phyloP scores from a whole-genome alignment of 345 rosid species.

The Brassica cretica region DNA sequence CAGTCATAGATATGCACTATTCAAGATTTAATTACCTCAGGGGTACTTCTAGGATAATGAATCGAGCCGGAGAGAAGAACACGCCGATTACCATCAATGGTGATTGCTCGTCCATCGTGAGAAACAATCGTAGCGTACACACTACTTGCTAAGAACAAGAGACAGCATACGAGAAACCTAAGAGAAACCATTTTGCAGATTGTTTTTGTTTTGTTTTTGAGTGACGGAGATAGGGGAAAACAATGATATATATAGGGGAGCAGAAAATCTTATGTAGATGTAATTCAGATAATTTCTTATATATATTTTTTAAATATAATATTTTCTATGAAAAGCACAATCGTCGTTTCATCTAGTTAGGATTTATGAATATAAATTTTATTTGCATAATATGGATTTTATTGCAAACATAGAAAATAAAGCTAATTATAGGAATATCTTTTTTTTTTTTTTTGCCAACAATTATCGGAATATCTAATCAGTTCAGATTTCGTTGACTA shows the following conservation, averaged over 20 bases:
- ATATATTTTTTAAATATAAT: background rate
- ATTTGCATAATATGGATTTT: background rate
- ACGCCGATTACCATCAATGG: conserved; percentile 52
- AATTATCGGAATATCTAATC: background rate
- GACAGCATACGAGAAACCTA: background rate
- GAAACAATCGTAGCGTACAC: conserved; percentile 28
- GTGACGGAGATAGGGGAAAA: background rate
- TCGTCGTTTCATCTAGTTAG: background rate
- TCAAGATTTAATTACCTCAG: conserved; percentile 33
- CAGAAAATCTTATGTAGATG: background rate
- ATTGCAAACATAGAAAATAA: background rate
- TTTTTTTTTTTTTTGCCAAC: no score
- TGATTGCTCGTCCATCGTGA: conserved; percentile 46
- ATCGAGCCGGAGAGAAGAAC: conserved; percentile 50
- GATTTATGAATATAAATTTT: no score
- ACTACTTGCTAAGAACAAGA: conserved; percentile 5
- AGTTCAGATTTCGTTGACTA: background rate
- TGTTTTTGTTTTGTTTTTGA: background rate
- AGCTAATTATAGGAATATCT: background rate
- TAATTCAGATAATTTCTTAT: background rate
- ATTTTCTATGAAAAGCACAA: background rate
- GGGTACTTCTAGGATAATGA: conserved; percentile 57
- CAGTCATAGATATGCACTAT: background rate
- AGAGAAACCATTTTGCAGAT: conserved; percentile 23
- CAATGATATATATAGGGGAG: background rate